Evolutionary conservation across 1,139 yeast genomes (phyloP).

Genomic region (Kodamaea plutei): DNA sequence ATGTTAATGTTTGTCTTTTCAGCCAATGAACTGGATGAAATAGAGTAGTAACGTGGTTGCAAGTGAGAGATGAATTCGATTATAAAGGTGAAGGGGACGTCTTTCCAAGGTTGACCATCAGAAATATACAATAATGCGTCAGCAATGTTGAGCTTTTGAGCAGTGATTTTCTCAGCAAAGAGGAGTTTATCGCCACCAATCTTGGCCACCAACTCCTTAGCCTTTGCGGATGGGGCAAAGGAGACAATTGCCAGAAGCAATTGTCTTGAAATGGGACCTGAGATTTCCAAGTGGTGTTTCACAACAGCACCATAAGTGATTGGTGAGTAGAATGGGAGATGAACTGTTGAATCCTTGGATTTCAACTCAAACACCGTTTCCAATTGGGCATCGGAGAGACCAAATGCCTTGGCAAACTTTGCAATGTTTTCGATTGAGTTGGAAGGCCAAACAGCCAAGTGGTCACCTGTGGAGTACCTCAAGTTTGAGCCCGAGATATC

Average conservation of each 20-base stretch:
- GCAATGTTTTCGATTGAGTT: slow-evolving; percentile 74
- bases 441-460: slow-evolving; percentile 91
- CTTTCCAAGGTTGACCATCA: slow-evolving; percentile 59
- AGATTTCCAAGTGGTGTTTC: slow-evolving; percentile 84
- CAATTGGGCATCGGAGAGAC: slow-evolving; percentile 45
- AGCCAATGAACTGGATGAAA: slow-evolving; percentile 81
- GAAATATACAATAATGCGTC: slow-evolving; percentile 68
- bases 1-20: slow-evolving; percentile 74
- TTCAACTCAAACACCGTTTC: slow-evolving; percentile 60
- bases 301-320: slow-evolving; percentile 84
- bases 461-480: slow-evolving; percentile 93
- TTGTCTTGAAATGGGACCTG: slow-evolving; percentile 93
- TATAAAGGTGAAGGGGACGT: slow-evolving; percentile 80
- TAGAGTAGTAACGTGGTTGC: slow-evolving; percentile 95
- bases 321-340: slow-evolving; percentile 81
- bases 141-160: slow-evolving; percentile 65
- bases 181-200: slow-evolving; percentile 66
- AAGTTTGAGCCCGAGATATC: slow-evolving; percentile 73
- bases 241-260: slow-evolving; percentile 70
- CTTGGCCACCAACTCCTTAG: slow-evolving; percentile 47
- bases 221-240: slow-evolving; percentile 70
- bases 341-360: slow-evolving; percentile 69
- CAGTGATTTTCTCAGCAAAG: slow-evolving; percentile 63
- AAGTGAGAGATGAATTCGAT: slow-evolving; percentile 77
- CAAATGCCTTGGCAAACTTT: slow-evolving; percentile 60